Percentiles rank a stretch among this genome's conserved stretches.
Evolutionary conservation across 805 yeast species (phyloP).

Genomic region (fission yeast (Schizosaccharomyces pombe)): ASM294v3 CU329670.1:834501-835000

Average conservation of each 20-base stretch:
- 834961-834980: slow-evolving; percentile 58
- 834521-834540: slow-evolving; percentile 96
- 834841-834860: slow-evolving; percentile 40
- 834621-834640: slow-evolving; percentile 32
- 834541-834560: slow-evolving; percentile 55
- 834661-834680: slow-evolving; percentile 86
- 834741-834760: slow-evolving; percentile 54
- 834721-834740: slow-evolving; percentile 53
- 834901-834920: slow-evolving; percentile 43
- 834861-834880: slow-evolving; percentile 60
- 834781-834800: slow-evolving; percentile 36
- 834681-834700: slow-evolving; percentile 67
- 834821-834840: slow-evolving; percentile 33
- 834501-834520: slow-evolving; percentile 95
- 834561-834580: slow-evolving; percentile 36
- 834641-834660: slow-evolving; percentile 49
- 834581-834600: not conserved
- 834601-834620: slow-evolving; percentile 2
- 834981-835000: slow-evolving; percentile 51
- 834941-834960: slow-evolving; percentile 40
- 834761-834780: slow-evolving; percentile 40
- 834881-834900: slow-evolving; percentile 44
- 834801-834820: slow-evolving; percentile 35
- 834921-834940: slow-evolving; percentile 36
- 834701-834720: slow-evolving; percentile 73